These are phyloP conservation scores for Xylaria multiplex DNA, from an alignment of 2,329 filamentous ascomycete genomes.

Conservation along the genomic window DNA sequence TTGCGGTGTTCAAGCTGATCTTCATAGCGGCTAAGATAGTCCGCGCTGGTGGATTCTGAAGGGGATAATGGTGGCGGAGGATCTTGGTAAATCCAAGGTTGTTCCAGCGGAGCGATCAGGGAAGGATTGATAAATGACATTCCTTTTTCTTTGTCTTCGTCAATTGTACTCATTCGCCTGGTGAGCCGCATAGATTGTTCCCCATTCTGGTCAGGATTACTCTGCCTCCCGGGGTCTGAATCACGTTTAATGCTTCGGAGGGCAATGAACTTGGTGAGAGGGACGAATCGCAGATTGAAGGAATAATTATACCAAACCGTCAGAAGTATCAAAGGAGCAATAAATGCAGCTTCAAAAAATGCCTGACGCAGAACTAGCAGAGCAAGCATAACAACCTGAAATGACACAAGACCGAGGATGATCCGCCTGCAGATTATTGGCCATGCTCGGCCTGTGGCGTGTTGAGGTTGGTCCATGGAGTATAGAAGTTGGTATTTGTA, in stretches of 20 bases:
- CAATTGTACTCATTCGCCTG: constrained; percentile 71
- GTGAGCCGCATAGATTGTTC: constrained; percentile 54
- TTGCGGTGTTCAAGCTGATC: constrained; percentile 27
- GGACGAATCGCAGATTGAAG: constrained; percentile 83
- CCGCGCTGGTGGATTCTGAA: constrained; percentile 35
- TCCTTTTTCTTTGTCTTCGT: constrained; percentile 77
- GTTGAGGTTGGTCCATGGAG: constrained; percentile 96
- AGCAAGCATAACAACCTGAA: constrained; percentile 90
- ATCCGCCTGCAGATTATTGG: constrained; percentile 95
- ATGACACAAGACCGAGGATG: constrained; percentile 85
- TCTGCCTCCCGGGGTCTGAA: constrained; percentile 60
- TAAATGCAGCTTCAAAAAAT: constrained; percentile 75
- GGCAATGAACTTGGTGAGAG: constrained; percentile 91
- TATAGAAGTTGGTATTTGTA: constrained; percentile 99
- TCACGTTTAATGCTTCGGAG: constrained; percentile 81
- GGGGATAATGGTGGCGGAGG: constrained; percentile 55
- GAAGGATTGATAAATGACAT: constrained; percentile 81
- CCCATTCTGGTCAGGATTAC: constrained; percentile 55
- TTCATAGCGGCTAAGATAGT: constrained; percentile 32
- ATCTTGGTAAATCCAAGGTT: constrained; percentile 74
- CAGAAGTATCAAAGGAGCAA: constrained; percentile 79
- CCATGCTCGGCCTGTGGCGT: constrained; percentile 94
- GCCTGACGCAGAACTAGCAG: constrained; percentile 80
- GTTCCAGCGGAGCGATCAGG: constrained; percentile 73
- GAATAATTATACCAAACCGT: constrained; percentile 92